Evolutionary conservation across 257 asterid species (phyloP).

Genomic region (Scutellaria minor): DNA sequence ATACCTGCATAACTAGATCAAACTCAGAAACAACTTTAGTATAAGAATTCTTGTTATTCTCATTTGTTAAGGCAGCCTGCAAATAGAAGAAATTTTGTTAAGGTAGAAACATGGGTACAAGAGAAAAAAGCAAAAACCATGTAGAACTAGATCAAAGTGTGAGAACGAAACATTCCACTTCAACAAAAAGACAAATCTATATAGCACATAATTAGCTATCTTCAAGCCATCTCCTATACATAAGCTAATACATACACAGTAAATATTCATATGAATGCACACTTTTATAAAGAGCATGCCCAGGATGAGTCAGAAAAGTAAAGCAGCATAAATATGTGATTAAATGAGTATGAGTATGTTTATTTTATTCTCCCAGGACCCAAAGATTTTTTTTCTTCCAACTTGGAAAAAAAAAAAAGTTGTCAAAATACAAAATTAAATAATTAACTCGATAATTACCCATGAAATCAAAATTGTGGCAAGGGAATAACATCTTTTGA

Average conservation of each 20-base stretch:
- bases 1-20: constrained; percentile 96
- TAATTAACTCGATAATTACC: neutral
- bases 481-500: constrained; percentile 13
- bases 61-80: constrained; percentile 71
- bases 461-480: constrained; percentile 21
- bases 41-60: constrained; percentile 54
- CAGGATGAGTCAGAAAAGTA: constrained; percentile 19
- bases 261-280: constrained; percentile 1
- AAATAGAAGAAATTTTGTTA: constrained; percentile 27
- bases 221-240: constrained; percentile 16
- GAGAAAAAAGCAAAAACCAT: constrained; percentile 24
- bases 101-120: constrained; percentile 4
- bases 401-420: neutral
- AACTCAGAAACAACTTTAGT: constrained; percentile 81
- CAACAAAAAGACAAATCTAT: constrained; percentile 5
- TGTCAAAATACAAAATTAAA: constrained; percentile 2
- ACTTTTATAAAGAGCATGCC: constrained; percentile 8
- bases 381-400: neutral
- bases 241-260: constrained; percentile 8
- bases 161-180: constrained; percentile 22
- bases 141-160: constrained; percentile 28
- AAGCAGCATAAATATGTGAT: neutral
- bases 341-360: neutral
- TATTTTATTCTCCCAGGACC: neutral
- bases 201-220: neutral